Conservation (phyloP, 495 filamentous ascomycete genomes). For the Podospora pseudoanserina region DNA sequence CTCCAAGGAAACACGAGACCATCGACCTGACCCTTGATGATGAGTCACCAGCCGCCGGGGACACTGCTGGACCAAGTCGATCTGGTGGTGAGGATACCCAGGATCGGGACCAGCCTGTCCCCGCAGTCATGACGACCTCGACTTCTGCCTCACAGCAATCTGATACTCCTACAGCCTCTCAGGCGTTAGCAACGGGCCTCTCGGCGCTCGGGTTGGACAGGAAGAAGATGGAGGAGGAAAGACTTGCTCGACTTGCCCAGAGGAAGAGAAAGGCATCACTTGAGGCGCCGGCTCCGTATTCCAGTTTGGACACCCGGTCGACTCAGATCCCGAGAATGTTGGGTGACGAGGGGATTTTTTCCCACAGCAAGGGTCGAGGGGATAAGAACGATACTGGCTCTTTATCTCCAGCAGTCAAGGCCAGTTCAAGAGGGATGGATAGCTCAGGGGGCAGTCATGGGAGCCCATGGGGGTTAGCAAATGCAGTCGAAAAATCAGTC, state of each 20-base stretch:
- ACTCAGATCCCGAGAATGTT: conserved; percentile 29
- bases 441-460: not conserved
- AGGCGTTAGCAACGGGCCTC: not conserved
- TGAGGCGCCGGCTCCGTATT: conserved; percentile 10
- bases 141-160: conserved; percentile 1
- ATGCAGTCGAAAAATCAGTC: not conserved
- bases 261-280: conserved; percentile 57
- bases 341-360: not conserved
- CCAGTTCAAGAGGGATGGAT: not conserved
- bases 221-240: conserved; percentile 81
- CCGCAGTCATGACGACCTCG: not conserved
- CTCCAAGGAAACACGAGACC: not conserved
- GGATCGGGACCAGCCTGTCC: conserved; percentile 10
- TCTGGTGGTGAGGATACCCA: not conserved
- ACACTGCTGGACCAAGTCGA: not conserved
- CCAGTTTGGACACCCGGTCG: conserved; percentile 11
- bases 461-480: not conserved
- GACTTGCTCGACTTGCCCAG: conserved; percentile 64
- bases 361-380: not conserved
- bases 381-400: too few relatives aligned
- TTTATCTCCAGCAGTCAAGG: not conserved
- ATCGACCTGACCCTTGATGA: conserved; percentile 26
- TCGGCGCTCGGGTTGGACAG: conserved; percentile 56
- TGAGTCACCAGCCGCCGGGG: not conserved
- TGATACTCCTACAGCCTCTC: not conserved